Base-by-base conservation (phyloP, 192 early-diverging fungal species). In the Helicostylum pulchrum region DNA sequence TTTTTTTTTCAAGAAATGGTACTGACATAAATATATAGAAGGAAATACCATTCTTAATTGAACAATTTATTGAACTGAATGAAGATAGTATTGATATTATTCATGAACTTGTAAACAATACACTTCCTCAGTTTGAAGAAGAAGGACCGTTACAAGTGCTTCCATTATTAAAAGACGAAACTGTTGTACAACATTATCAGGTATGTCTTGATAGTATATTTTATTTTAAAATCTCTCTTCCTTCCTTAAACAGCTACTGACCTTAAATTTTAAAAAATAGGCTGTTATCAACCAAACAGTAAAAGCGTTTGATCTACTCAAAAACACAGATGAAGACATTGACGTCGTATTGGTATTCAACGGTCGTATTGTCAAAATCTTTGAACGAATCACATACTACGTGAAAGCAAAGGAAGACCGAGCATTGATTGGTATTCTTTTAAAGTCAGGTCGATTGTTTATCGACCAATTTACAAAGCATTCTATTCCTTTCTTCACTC, bases 381-480 rank as follows among this genome's bases (percentile, higher is more conserved):
- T 78, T 60, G 75, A 80, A 49, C 42, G 42, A 17, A 62, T 81
- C 12, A 77, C 80, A 0, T 52, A 66, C 2, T 78, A 74, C 56
- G 74, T 85, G 7, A 83, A 80, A 58, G 58, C 53, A 1, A 83
- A 80, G 48, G 79, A 83, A 17, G 70, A 83, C 10, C 75, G 77
- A 0, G 72, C 57, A 10, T 63, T 85, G 1, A 46, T 83, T 23
- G 65, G 67, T 19, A 69, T 81, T 2, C 53, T 78, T 0, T 55
- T 85, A 47, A 78, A 72, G 62, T 74, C 77, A 32, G 70, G 79
- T 4, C 78, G 82, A 12, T 21, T 62, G 4, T 85, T 81, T 60
- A 78, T 85, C 61, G 79, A 85, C 20, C 74, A 77, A 31, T 83
- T 85, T 58, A 75, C 76, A 11, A 83, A 76, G 42, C 64, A 77